Evolutionary conservation across 2,329 filamentous ascomycete genomes (phyloP).

Genomic region (Aspergillus ustus): DNA sequence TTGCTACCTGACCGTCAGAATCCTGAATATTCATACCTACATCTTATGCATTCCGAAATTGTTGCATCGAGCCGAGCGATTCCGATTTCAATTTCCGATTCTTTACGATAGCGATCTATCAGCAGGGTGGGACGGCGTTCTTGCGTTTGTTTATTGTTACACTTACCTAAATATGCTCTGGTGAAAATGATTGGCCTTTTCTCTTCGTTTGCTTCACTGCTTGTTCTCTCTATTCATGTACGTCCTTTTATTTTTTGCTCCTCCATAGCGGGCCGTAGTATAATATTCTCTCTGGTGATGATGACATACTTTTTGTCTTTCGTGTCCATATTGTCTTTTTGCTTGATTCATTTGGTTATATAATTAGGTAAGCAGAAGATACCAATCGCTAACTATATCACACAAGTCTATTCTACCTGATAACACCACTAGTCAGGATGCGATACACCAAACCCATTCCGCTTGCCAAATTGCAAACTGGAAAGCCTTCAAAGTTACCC

Average conservation of each 20-base stretch:
- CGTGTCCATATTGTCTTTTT: not conserved
- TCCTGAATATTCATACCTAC: conserved; percentile 13
- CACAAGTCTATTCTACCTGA: not conserved
- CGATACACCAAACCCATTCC: not conserved
- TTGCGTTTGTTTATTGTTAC: conserved; percentile 4
- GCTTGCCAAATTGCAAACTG: not conserved
- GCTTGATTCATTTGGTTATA: not conserved
- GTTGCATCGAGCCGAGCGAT: conserved; percentile 27
- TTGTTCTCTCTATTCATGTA: not conserved
- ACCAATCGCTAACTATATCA: not conserved
- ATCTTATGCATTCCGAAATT: conserved; percentile 22
- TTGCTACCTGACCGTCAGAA: conserved; percentile 27
- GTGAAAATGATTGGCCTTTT: conserved; percentile 12
- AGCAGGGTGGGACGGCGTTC: conserved; percentile 24
- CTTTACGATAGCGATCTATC: conserved; percentile 38
- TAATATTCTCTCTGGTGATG: not conserved
- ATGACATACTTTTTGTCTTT: not conserved
- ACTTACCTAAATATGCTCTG: not conserved
- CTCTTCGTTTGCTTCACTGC: conserved; percentile 1
- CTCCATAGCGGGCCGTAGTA: conserved; percentile 9
- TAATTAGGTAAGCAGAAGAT: not conserved
- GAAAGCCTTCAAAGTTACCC: not conserved
- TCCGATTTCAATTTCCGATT: conserved; percentile 19
- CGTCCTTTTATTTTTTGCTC: not conserved
- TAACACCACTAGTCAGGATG: not conserved